Conservation (phyloP, 1,139 yeast genomes). For the Kazachstania sp. region DNA sequence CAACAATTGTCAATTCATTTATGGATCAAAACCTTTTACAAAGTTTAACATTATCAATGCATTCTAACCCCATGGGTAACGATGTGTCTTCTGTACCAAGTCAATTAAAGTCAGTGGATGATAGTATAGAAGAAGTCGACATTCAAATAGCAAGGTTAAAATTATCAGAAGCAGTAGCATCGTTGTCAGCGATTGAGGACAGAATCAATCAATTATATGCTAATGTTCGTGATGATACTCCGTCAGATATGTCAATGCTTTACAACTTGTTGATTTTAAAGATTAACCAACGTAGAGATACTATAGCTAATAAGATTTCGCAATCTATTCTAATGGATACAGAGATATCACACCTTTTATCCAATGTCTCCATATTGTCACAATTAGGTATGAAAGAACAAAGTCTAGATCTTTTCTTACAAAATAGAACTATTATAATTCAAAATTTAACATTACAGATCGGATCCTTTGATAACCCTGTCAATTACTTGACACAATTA, state of each 20-base stretch:
- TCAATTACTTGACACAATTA: constrained; percentile 47
- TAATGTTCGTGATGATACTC: constrained; percentile 1
- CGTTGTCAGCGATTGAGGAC: constrained; percentile 17
- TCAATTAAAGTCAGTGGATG: constrained; percentile 20
- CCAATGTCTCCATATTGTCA: constrained; percentile 35
- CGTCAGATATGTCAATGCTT: constrained; percentile 31
- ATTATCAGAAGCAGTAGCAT: constrained; percentile 22
- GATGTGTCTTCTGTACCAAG: constrained; percentile 16
- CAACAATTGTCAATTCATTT: constrained; percentile 7
- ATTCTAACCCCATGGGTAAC: constrained; percentile 18
- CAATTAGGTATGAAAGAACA: constrained; percentile 38
- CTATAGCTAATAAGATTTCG: constrained; percentile 27
- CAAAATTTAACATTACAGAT: constrained; percentile 40
- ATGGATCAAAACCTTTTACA: constrained; percentile 22
- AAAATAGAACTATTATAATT: constrained; percentile 40
- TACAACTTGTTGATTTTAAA: constrained; percentile 37
- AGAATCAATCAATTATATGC: constrained; percentile 12
- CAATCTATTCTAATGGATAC: constrained; percentile 28
- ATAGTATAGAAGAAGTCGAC: constrained; percentile 27
- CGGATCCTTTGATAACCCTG: constrained; percentile 47
- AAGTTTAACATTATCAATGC: constrained; percentile 26
- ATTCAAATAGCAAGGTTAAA: constrained; percentile 24
- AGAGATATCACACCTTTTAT: constrained; percentile 28
- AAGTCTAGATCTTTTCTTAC: constrained; percentile 43
- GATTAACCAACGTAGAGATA: constrained; percentile 33